Evolutionary conservation across 2,329 filamentous ascomycete genomes (phyloP).

Genomic region (Trichoderma atroviride): DNA sequence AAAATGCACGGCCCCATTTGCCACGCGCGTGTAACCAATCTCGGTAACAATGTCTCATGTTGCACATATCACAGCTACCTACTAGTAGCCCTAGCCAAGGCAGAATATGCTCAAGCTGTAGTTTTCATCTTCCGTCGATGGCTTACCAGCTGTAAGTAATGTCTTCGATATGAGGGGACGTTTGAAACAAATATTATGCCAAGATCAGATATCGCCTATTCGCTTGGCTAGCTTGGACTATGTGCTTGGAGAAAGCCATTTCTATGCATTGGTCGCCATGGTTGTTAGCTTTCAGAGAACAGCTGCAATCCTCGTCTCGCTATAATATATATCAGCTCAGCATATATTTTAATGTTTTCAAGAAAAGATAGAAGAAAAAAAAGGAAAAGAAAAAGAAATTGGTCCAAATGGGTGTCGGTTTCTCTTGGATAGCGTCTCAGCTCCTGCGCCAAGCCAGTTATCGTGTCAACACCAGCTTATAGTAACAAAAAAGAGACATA

Average conservation of each 20-base stretch:
- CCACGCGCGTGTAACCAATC: not conserved
- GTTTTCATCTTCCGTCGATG: not conserved
- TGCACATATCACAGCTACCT: too few species aligned
- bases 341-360: not conserved
- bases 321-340: accelerated
- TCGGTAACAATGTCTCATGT: not conserved
- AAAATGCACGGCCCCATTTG: not conserved
- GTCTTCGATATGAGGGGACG: not conserved
- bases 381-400: too few species aligned
- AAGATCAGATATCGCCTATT: not conserved
- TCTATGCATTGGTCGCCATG: not conserved
- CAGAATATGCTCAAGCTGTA: not conserved
- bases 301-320: not conserved
- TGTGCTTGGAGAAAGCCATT: not conserved
- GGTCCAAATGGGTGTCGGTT: too few species aligned
- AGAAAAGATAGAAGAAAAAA: too few species aligned
- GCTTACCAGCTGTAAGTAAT: not conserved
- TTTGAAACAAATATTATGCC: not conserved
- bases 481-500: not conserved
- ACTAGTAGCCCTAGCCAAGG: not conserved
- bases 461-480: not conserved
- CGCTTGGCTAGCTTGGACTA: not conserved
- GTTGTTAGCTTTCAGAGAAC: not conserved
- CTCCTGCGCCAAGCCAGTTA: not conserved
- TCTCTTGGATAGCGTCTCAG: too few species aligned